Percentiles rank a stretch among this genome's conserved stretches.
These are phyloP conservation scores for Acanthamoeba lenticulata DNA, from an alignment of 208 protist species.

Conservation along the genomic window DNA sequence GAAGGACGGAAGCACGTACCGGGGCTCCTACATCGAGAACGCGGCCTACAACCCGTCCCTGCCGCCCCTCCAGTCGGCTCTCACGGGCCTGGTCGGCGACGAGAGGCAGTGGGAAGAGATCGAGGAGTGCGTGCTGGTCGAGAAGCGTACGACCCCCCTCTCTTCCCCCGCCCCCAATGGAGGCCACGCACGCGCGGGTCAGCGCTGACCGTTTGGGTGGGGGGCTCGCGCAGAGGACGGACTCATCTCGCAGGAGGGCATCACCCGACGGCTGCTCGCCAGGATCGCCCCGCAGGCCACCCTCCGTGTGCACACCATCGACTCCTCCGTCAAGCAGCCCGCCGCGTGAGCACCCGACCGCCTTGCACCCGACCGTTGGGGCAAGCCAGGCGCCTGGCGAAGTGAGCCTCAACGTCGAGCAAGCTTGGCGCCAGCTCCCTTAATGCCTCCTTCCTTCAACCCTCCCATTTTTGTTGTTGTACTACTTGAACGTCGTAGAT, in stretches of 20 bases:
- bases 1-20: constrained; percentile 1
- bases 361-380: too few relatives aligned
- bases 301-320: too few relatives aligned
- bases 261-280: neutral
- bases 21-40: constrained; percentile 41
- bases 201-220: neutral
- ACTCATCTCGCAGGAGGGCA: neutral
- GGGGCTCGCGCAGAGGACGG: neutral
- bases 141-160: neutral
- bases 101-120: neutral
- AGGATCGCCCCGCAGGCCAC: neutral
- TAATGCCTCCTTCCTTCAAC: too few relatives aligned
- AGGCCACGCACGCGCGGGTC: too few relatives aligned
- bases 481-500: too few relatives aligned
- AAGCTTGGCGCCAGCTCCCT: too few relatives aligned
- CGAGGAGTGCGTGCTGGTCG: neutral
- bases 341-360: too few relatives aligned
- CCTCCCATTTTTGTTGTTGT: too few relatives aligned
- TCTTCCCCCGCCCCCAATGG: neutral
- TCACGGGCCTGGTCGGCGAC: constrained; percentile 16
- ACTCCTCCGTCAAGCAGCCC: too few relatives aligned
- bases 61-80: neutral
- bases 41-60: constrained; percentile 30
- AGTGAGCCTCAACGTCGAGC: too few relatives aligned
- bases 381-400: too few relatives aligned